These are phyloP conservation scores for Globisporangium spiculum DNA, from an alignment of 352 stramenopile species.

Conservation along the genomic window DNA sequence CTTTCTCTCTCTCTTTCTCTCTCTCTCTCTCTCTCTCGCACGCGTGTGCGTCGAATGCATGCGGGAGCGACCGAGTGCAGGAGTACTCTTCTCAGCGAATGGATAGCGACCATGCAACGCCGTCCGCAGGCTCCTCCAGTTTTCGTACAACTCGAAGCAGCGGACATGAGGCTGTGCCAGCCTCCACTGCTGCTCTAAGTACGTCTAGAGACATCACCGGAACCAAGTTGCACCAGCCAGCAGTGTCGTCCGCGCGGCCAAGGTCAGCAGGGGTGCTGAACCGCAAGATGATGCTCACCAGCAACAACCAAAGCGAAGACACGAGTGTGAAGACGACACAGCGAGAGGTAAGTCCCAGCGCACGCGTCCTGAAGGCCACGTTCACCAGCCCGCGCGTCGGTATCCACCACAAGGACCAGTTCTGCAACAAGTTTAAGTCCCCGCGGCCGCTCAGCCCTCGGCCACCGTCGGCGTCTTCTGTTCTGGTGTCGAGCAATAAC, in stretches of 20 bases:
- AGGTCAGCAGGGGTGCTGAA: constrained; percentile 6
- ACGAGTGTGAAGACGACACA: background rate
- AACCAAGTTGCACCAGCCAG: background rate
- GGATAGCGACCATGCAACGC: constrained; percentile 1
- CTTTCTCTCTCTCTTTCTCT: background rate
- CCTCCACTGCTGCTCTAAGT: background rate
- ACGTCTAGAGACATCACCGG: background rate
- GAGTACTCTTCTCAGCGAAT: background rate
- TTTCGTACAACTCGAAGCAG: background rate
- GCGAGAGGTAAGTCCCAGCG: background rate
- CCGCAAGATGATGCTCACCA: background rate
- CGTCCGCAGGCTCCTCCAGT: background rate
- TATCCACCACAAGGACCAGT: constrained; percentile 10
- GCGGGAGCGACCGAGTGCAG: constrained; percentile 2
- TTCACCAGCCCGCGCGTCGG: constrained; percentile 12
- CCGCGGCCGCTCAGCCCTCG: constrained; percentile 4
- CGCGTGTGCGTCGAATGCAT: constrained; percentile 6
- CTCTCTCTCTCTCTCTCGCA: background rate
- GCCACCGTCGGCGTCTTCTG: constrained; percentile 7
- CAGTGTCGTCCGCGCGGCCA: background rate
- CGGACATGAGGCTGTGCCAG: background rate
- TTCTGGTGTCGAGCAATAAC: background rate
- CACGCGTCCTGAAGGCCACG: constrained; percentile 5
- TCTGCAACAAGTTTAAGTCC: constrained; percentile 15
- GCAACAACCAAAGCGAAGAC: constrained; percentile 6